Evolutionary conservation across 1,284 basidiomycete species (phyloP), one percentile per base, ranked within the genome.

Genomic region (Rhizoctonia solani): DNA sequence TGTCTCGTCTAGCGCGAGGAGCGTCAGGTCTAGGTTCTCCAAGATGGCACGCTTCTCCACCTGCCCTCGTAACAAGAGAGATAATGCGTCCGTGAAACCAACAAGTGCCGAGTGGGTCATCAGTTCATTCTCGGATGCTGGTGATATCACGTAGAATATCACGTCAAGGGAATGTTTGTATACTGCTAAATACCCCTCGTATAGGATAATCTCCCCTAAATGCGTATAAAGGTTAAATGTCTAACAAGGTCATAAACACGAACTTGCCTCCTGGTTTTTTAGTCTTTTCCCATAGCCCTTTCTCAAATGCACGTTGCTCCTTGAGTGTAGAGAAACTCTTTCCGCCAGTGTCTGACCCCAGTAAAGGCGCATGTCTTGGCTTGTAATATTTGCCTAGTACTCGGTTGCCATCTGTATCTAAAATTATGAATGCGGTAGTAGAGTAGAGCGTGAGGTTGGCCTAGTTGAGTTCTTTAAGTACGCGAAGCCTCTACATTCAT

Each of bases 381-480:
- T 87, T 83, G 76, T 95, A 98, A 82, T 99, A 98, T 77, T 98
- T 98, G 32, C 95, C 91, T 14, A 99, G 83, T 21, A 99, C 90
- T 67, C 96, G 90, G 77, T 95, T 89, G 16, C 95, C 95, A 73
- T 98, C 95, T 37, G 87, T 83, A 82, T 99, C 97, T 73, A 98
- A 87, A 74, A 98, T 87, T 72, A 99, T 78, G 77, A 99, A 92
- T 5, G 90, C 92, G 50, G 89, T 85, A 68, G 95, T 82, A 72
- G 88, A 88, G 80, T 96, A 95, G 52, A 98, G 82, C 2, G 92
- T 89, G 66, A 96, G 81, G 76, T 96, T 97, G 82, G 80, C 75
- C 82, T 83, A 59, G 39, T 30, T 27, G 37, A 13, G 3, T 21
- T 34, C 9, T 19, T 63, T 37, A 54, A n/a, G 42, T 54, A 41